phyloP scores from a whole-genome alignment of 768 basidiomycete genomes.

The Clavaria fumosa region DNA sequence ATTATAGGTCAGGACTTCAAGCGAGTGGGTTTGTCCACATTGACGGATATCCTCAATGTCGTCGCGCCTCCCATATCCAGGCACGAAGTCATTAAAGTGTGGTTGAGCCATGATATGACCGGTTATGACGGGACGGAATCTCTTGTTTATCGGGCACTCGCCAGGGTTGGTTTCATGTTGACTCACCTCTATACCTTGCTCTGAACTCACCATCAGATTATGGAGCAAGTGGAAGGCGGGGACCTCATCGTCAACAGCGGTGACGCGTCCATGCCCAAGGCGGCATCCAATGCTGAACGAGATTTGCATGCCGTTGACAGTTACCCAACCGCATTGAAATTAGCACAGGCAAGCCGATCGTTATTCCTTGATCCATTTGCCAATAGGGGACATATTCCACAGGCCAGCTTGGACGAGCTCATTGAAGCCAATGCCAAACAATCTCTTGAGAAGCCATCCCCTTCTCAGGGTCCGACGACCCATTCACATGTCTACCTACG shows the following conservation, averaged over 20 bases:
- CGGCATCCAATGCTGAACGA: conserved; percentile 31
- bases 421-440: conserved; percentile 43
- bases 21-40: conserved; percentile 71
- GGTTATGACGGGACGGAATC: conserved; percentile 93
- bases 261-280: conserved; percentile 58
- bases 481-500: conserved; percentile 89
- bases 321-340: conserved; percentile 69
- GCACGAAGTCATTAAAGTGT: conserved; percentile 94
- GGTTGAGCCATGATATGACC: conserved; percentile 91
- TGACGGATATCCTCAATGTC: conserved; percentile 86
- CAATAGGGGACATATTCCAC: conserved; percentile 2
- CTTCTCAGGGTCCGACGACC: conserved; percentile 41
- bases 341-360: conserved; percentile 49
- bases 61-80: conserved; percentile 98
- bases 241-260: conserved; percentile 81
- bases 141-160: conserved; percentile 78
- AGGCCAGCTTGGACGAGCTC: conserved; percentile 70
- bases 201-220: no score
- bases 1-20: conserved; percentile 74
- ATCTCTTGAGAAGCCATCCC: conserved; percentile 19
- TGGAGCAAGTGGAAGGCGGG: conserved; percentile 91
- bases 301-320: conserved; percentile 76
- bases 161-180: conserved; percentile 51
- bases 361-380: conserved; percentile 6
- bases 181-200: no score